Evolutionary conservation across 139 green algal species (phyloP).

Genomic region (Chlamydomonas sphaeroides): DNA sequence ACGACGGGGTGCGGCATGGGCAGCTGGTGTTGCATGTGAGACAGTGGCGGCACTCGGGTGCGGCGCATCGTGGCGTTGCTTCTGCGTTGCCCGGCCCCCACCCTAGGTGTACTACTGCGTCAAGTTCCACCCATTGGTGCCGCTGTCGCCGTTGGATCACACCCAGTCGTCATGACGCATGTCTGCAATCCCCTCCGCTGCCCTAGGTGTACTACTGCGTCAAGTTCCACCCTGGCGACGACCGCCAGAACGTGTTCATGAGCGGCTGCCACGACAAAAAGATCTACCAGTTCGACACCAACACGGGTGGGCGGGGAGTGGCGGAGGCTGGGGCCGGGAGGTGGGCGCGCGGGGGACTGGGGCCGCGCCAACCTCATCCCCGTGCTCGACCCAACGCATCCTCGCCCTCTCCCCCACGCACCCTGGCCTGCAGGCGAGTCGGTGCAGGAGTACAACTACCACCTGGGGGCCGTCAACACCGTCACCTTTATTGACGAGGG

Average conservation of each 20-base stretch:
- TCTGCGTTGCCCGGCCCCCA: too few relatives aligned
- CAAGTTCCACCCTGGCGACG: slow-evolving; percentile 90
- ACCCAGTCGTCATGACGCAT: too few relatives aligned
- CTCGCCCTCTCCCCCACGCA: background rate
- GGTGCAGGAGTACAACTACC: slow-evolving; percentile 96
- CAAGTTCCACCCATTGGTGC: slow-evolving; percentile 95
- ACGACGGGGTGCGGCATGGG: too few relatives aligned
- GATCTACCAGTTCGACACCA: slow-evolving; percentile 93
- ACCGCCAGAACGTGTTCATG: slow-evolving; percentile 93
- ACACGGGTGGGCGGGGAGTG: slow-evolving; percentile 65
- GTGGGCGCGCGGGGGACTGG: too few relatives aligned
- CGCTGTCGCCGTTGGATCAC: too few relatives aligned
- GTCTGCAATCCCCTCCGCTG: too few relatives aligned
- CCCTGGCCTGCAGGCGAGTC: slow-evolving; percentile 3
- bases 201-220: slow-evolving; percentile 86
- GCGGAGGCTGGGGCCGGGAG: too few relatives aligned
- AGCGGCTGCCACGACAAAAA: slow-evolving; percentile 95
- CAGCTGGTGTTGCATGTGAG: too few relatives aligned
- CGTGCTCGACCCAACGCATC: background rate
- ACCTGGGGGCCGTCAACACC: slow-evolving; percentile 96
- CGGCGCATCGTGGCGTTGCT: too few relatives aligned
- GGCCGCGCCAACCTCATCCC: too few relatives aligned
- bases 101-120: slow-evolving; percentile 86
- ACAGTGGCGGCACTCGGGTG: too few relatives aligned
- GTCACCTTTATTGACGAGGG: slow-evolving; percentile 97